Evolutionary conservation across 345 rosid species (phyloP).

Genomic region (Eutrema japonicum): DNA sequence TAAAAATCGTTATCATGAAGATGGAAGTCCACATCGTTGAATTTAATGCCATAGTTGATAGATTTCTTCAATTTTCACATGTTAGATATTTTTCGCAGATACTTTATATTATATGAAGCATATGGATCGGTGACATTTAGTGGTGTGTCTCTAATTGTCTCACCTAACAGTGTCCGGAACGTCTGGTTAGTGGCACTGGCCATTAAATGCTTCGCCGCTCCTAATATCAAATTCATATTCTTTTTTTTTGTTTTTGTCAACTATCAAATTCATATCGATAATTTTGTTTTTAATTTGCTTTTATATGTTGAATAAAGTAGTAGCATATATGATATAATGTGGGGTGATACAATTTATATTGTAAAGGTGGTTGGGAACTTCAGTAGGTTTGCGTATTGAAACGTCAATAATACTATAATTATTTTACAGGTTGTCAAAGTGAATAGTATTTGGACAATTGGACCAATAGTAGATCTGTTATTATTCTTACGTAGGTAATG

Average conservation of each 20-base stretch:
- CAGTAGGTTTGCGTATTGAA: not conserved
- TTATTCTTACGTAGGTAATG: not conserved
- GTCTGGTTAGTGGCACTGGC: slow-evolving; percentile 19
- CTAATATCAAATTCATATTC: not conserved
- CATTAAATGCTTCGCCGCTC: slow-evolving; percentile 28
- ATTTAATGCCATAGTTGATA: slow-evolving; percentile 25
- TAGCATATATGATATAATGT: not conserved
- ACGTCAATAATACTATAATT: slow-evolving; percentile 1
- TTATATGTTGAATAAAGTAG: slow-evolving; percentile 14
- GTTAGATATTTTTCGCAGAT: slow-evolving; percentile 1
- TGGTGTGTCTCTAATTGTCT: slow-evolving; percentile 10
- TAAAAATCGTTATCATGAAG: slow-evolving; percentile 14
- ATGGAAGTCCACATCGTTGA: slow-evolving; percentile 30
- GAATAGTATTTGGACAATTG: not conserved
- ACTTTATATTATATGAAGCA: slow-evolving; percentile 22
- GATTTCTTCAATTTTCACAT: slow-evolving; percentile 17
- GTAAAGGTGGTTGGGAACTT: slow-evolving; percentile 35
- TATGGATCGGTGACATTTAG: slow-evolving; percentile 39
- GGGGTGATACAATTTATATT: not conserved
- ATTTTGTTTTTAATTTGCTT: not conserved
- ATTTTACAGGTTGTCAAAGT: slow-evolving; percentile 26
- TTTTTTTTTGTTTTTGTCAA: not conserved
- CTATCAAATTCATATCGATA: slow-evolving; percentile 2
- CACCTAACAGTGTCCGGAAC: slow-evolving; percentile 21
- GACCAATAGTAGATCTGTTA: slow-evolving; percentile 21